Conservation (phyloP, 306 rosid species). For the Carpinus viminea region DNA sequence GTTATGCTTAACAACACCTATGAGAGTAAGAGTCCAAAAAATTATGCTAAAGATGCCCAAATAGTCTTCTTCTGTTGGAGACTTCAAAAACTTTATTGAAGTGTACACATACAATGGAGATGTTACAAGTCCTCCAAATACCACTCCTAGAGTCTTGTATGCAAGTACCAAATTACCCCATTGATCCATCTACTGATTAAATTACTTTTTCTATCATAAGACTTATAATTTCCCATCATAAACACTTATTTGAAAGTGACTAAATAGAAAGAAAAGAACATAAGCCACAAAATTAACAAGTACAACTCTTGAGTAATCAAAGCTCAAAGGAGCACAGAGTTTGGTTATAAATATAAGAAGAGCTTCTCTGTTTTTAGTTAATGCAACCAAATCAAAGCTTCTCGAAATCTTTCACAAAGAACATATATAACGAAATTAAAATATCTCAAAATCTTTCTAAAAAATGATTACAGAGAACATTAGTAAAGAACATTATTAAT, state of each 20-base stretch:
- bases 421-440: too few relatives aligned
- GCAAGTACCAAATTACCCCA: conserved; percentile 51
- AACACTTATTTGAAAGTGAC: background rate
- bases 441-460: too few relatives aligned
- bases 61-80: conserved; percentile 77
- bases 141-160: conserved; percentile 73
- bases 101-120: conserved; percentile 85
- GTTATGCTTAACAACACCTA: conserved; percentile 71
- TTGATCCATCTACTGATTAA: conserved; percentile 31
- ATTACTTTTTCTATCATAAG: background rate
- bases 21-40: conserved; percentile 81
- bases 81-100: conserved; percentile 61
- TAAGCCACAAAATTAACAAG: background rate
- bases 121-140: conserved; percentile 78
- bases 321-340: background rate
- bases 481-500: too few relatives aligned
- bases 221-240: background rate
- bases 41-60: conserved; percentile 74
- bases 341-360: too few relatives aligned
- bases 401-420: too few relatives aligned
- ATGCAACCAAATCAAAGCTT: too few relatives aligned
- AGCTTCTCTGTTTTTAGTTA: too few relatives aligned
- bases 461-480: too few relatives aligned
- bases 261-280: background rate
- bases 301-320: background rate